Percentiles rank a stretch among this genome's conserved stretches.
phyloP scores from a whole-genome alignment of 2,329 filamentous ascomycete species.

The Akanthomyces dipterigenus region DNA sequence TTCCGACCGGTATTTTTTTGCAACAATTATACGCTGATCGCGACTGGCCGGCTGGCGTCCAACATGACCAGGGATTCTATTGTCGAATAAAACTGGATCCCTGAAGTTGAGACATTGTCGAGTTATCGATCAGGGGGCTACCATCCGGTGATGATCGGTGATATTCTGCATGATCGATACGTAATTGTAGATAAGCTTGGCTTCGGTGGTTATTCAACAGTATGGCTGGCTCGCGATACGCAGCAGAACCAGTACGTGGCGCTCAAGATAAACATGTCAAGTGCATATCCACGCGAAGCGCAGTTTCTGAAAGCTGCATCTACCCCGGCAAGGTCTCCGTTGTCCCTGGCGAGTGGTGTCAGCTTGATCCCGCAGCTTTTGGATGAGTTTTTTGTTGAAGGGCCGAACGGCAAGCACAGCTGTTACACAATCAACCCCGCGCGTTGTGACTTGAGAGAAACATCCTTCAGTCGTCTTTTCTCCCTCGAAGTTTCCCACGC shows the following conservation, averaged over 20 bases:
- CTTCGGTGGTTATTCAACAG: slow-evolving; percentile 25
- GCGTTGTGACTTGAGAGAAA: slow-evolving; percentile 20
- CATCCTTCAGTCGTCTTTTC: slow-evolving; percentile 16
- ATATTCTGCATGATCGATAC: slow-evolving; percentile 26
- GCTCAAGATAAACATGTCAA: slow-evolving; percentile 26
- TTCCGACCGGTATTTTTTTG: neutral
- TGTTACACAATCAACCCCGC: slow-evolving; percentile 22
- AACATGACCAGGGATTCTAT: neutral
- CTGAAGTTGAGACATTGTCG: slow-evolving; percentile 20
- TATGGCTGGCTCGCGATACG: slow-evolving; percentile 28
- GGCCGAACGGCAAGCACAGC: slow-evolving; percentile 24
- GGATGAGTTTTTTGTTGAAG: slow-evolving; percentile 20
- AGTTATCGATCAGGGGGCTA: slow-evolving; percentile 30
- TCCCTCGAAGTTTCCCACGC: slow-evolving; percentile 22
- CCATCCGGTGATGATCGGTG: slow-evolving; percentile 32
- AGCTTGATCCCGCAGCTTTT: slow-evolving; percentile 16
- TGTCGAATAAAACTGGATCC: slow-evolving; percentile 10
- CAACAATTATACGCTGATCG: neutral
- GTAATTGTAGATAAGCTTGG: slow-evolving; percentile 24
- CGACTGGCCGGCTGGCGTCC: neutral
- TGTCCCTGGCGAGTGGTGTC: neutral
- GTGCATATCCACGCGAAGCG: slow-evolving; percentile 17
- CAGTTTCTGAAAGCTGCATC: slow-evolving; percentile 17
- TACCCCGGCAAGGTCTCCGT: neutral
- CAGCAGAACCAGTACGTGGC: slow-evolving; percentile 22